These are phyloP conservation scores for Ampelocalamus luodianensis DNA, from an alignment of 176 grass and related monocot species.

Conservation along the genomic window DNA sequence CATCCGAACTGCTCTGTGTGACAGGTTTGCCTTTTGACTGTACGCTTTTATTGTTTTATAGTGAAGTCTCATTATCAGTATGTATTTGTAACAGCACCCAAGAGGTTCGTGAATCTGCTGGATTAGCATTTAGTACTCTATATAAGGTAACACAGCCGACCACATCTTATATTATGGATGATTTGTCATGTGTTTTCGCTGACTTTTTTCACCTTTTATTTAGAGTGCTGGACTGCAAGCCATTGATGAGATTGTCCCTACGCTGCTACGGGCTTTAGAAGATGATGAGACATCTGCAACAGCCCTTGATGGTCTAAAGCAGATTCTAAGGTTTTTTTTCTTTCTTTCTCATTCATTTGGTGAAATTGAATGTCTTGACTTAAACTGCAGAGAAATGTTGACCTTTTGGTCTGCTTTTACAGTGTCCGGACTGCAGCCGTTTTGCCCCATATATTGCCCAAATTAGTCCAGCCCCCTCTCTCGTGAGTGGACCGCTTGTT, in stretches of 20 bases:
- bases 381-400: conserved; percentile 33
- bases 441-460: conserved; percentile 98
- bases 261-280: conserved; percentile 85
- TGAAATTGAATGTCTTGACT: conserved; percentile 24
- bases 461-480: conserved; percentile 88
- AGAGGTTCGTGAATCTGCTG: conserved; percentile 98
- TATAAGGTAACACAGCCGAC: conserved; percentile 72
- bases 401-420: conserved; percentile 48
- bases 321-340: conserved; percentile 84
- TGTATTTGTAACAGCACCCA: conserved; percentile 58
- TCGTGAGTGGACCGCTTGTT: conserved; percentile 63
- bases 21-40: conserved; percentile 71
- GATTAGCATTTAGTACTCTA: conserved; percentile 95
- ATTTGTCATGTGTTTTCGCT: conserved; percentile 14
- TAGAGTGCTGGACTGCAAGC: conserved; percentile 99
- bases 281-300: conserved; percentile 90
- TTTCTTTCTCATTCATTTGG: conserved; percentile 41
- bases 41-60: conserved; percentile 38
- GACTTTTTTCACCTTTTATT: conserved; percentile 32
- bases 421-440: conserved; percentile 91
- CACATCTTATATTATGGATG: conserved; percentile 37
- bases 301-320: conserved; percentile 97
- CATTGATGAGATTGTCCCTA: conserved; percentile 98
- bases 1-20: conserved; percentile 95
- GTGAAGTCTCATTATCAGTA: conserved; percentile 34